Base-by-base conservation (phyloP, 495 filamentous ascomycete species). In the Penicillium taxi region DNA sequence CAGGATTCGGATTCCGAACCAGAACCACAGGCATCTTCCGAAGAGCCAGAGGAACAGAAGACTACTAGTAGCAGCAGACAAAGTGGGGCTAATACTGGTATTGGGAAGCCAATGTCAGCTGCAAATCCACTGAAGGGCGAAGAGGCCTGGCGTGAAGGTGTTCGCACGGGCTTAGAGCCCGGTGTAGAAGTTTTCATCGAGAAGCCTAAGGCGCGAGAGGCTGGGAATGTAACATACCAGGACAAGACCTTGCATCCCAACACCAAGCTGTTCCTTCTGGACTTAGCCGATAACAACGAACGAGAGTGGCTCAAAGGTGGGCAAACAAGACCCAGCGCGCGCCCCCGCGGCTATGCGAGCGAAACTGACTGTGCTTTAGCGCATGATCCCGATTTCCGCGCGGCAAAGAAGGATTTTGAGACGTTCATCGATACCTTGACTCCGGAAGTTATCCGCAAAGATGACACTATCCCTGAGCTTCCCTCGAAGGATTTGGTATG, bases 401-500 rank as follows among this genome's bases (percentile, higher is more conserved):
- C 76, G 40, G 72, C 84, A 3, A 73, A 86, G 41, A 78, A 80
- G 36, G 85, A 94, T 47, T 93, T 82, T 66, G 76, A 84, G 24
- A 72, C 72, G 12, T 94, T 84, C 43, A 73, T 86, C 17, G 81
- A 80, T 38, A 63, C 65, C 25, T 56, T 91, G 15, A 82, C 81
- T 5, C 63, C 78, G 37, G 80, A 80, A 52, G 74, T 94, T 41
- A 65, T 71, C 13, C 77, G 78, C 32, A 63, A 66, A 20, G 87
- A 94, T 52, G 67, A 77, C 13, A 93, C 85, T 6, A 75, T 94
- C 40, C 87, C 87, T 0, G 85, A 90, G 44, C 64, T 93, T 17
- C 86, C 87, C 5, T 64, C 76, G 18, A 86, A 88, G 49, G 86
- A 94, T 54, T 63, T 94, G 47, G 75, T 81, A 49, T 45, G 72